Conservation (phyloP, 768 basidiomycete species). For the Tephrocybe rancida region DNA sequence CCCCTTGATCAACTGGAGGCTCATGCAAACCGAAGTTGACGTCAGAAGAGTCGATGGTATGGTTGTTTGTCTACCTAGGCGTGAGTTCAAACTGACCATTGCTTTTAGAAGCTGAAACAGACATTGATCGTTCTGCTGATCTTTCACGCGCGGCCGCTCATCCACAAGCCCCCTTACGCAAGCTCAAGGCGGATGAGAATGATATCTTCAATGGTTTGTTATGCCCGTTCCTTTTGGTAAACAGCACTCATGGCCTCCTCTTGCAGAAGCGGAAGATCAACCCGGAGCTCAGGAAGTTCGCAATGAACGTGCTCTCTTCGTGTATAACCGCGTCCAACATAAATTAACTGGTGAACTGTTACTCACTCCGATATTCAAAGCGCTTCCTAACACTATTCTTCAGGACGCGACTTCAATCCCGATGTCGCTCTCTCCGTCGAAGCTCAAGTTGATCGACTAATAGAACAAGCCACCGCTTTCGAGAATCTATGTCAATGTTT, state of each 20-base stretch:
- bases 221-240: not conserved
- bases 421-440: conserved; percentile 72
- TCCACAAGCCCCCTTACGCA: conserved; percentile 79
- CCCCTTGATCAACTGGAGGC: conserved; percentile 95
- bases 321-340: conserved; percentile 93
- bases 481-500: conserved; percentile 98
- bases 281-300: conserved; percentile 81
- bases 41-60: conserved; percentile 68
- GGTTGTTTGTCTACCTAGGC: conserved; percentile 9
- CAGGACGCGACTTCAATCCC: conserved; percentile 93
- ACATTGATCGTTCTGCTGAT: conserved; percentile 62
- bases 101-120: conserved; percentile 40
- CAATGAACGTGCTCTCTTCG: conserved; percentile 87
- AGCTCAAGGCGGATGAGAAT: conserved; percentile 89
- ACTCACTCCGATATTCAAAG: not conserved
- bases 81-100: conserved; percentile 1
- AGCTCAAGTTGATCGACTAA: conserved; percentile 90
- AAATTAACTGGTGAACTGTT: conserved; percentile 80
- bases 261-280: conserved; percentile 46
- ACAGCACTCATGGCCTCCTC: not conserved
- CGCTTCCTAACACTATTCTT: not conserved
- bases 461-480: conserved; percentile 88
- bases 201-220: conserved; percentile 86
- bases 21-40: conserved; percentile 85
- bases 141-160: conserved; percentile 69